Percentiles rank a stretch among this genome's conserved stretches.
Evolutionary conservation across 148 eudicot genomes (phyloP).

Genomic region (Rhododendron kiyosumense): DNA sequence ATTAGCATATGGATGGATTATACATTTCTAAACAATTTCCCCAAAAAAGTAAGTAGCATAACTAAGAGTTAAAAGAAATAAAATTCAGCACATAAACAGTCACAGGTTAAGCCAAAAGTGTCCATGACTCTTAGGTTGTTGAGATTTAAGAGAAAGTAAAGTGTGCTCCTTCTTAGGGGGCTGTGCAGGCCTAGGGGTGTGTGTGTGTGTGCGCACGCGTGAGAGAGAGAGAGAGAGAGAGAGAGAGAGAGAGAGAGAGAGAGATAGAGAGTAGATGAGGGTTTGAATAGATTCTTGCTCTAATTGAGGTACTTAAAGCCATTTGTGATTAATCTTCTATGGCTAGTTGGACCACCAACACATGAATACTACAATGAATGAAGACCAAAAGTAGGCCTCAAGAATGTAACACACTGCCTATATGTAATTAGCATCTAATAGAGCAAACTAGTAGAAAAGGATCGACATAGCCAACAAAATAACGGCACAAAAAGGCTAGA

Average conservation of each 20-base stretch:
- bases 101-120: background rate
- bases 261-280: background rate
- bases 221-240: background rate
- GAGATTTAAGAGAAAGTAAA: background rate
- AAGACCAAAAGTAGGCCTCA: background rate
- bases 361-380: background rate
- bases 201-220: background rate
- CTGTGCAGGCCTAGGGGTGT: background rate
- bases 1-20: background rate
- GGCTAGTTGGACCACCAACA: background rate
- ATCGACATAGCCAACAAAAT: background rate
- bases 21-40: background rate
- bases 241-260: background rate
- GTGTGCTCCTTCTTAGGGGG: background rate
- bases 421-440: background rate
- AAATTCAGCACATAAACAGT: background rate
- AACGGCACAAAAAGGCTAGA: background rate
- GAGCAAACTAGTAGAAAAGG: background rate
- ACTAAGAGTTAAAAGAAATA: background rate
- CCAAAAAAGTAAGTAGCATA: background rate
- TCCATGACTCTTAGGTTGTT: background rate
- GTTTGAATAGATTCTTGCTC: background rate
- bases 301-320: background rate
- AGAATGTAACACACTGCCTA: background rate
- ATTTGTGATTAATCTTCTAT: background rate